A percentile compares a stretch with the other conserved stretches of the same genome.
Evolutionary conservation across 1,139 yeast genomes (phyloP).

Genomic region (Chernovozyma aurita): DNA sequence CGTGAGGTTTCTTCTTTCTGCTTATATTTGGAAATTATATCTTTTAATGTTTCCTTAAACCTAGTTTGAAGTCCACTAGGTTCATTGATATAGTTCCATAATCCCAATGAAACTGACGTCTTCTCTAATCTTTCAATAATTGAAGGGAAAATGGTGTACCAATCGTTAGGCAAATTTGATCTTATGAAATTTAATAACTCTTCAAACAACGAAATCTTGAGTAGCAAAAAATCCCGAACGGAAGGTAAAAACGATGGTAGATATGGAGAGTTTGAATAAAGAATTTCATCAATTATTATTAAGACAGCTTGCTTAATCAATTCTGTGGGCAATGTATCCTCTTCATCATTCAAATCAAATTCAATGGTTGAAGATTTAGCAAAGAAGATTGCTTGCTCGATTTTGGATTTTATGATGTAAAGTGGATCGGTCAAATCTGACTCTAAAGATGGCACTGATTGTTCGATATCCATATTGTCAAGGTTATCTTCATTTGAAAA

Average conservation of each 20-base stretch:
- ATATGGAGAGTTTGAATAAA: slow-evolving; percentile 41
- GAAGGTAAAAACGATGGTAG: slow-evolving; percentile 28
- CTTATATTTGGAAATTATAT: slow-evolving; percentile 12
- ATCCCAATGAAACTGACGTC: slow-evolving; percentile 45
- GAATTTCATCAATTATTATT: slow-evolving; percentile 49
- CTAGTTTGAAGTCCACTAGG: slow-evolving; percentile 6
- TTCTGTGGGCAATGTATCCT: slow-evolving; percentile 19
- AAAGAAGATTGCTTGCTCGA: slow-evolving; percentile 78
- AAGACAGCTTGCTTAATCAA: slow-evolving; percentile 47
- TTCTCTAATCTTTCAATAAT: slow-evolving; percentile 54
- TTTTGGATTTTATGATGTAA: slow-evolving; percentile 57
- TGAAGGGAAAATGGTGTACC: slow-evolving; percentile 23
- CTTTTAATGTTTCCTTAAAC: slow-evolving; percentile 10
- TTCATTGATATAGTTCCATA: slow-evolving; percentile 41
- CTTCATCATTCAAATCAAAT: slow-evolving; percentile 43
- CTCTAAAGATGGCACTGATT: too few species aligned
- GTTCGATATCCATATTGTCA: slow-evolving; percentile 3
- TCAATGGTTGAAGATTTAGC: slow-evolving; percentile 48
- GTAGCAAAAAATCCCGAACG: slow-evolving; percentile 19
- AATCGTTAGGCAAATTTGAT: slow-evolving; percentile 40
- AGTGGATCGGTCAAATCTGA: slow-evolving; percentile 16
- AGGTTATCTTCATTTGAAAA: slow-evolving; percentile 23
- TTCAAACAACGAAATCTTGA: slow-evolving; percentile 23
- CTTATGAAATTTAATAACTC: slow-evolving; percentile 45
- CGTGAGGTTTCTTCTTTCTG: neutral